These are phyloP conservation scores for Uncinocarpus reesii DNA, from an alignment of 2,329 filamentous ascomycete species.

Conservation along the genomic window DNA sequence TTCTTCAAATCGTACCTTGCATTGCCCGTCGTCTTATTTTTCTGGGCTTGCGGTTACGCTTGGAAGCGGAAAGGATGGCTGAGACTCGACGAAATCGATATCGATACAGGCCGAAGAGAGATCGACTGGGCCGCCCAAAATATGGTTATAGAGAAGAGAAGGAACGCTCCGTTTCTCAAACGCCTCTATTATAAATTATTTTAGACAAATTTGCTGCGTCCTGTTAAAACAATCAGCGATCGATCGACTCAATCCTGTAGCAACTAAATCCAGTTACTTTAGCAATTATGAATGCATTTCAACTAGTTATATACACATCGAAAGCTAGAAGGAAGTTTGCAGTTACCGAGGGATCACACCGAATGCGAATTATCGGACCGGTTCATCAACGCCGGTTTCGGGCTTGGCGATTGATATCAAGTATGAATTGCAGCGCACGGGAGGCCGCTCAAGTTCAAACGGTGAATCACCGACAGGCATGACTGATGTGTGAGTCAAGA, in stretches of 20 bases:
- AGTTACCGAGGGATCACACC: too few species aligned
- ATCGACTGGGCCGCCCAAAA: constrained; percentile 57
- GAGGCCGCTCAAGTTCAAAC: too few species aligned
- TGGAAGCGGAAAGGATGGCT: constrained; percentile 58
- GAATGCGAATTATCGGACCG: too few species aligned
- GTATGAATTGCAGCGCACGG: too few species aligned
- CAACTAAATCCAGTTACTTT: neutral
- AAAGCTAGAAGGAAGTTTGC: too few species aligned
- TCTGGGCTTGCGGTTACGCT: constrained; percentile 48
- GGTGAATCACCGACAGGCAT: too few species aligned
- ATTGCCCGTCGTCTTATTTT: constrained; percentile 28
- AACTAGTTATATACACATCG: too few species aligned
- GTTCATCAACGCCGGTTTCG: neutral
- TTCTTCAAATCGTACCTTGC: constrained; percentile 27
- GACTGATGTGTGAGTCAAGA: too few species aligned
- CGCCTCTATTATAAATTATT: constrained; percentile 16
- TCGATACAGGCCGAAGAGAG: constrained; percentile 55
- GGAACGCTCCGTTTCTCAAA: constrained; percentile 12
- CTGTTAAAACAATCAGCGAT: neutral
- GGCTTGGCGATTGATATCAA: neutral
- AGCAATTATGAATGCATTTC: too few species aligned
- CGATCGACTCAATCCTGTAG: neutral
- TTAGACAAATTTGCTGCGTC: neutral
- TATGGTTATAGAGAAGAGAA: constrained; percentile 22
- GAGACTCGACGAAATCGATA: constrained; percentile 50